These are phyloP conservation scores for Talaromyces verruculosus DNA, from an alignment of 2,329 filamentous ascomycete genomes.

Conservation along the genomic window DNA sequence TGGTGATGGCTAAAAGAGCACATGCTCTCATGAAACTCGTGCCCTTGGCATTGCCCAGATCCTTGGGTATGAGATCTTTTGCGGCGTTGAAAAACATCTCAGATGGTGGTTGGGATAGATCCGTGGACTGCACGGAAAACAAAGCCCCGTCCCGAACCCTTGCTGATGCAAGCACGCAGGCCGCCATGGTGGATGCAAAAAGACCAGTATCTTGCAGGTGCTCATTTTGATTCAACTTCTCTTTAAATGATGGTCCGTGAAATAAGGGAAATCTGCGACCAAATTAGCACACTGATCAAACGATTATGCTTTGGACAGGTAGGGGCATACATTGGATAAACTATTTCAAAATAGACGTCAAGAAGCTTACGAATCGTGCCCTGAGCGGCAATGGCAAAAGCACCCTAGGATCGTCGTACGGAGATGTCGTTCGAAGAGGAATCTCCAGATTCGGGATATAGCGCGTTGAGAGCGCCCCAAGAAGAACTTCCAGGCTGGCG, in stretches of 20 bases:
- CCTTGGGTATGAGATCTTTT: constrained; percentile 4
- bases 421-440: constrained; percentile 28
- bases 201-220: constrained; percentile 46
- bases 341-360: constrained; percentile 53
- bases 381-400: constrained; percentile 43
- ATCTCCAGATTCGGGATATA: background rate
- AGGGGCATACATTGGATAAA: constrained; percentile 50
- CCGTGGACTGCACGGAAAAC: constrained; percentile 18
- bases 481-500: background rate
- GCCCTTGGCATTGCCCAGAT: background rate
- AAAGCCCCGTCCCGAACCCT: constrained; percentile 54
- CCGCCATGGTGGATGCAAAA: constrained; percentile 54
- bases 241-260: constrained; percentile 47
- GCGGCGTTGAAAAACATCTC: constrained; percentile 7
- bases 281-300: background rate
- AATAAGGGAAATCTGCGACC: constrained; percentile 50
- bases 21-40: constrained; percentile 29
- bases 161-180: constrained; percentile 52
- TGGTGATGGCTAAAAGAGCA: constrained; percentile 52
- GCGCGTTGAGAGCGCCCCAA: background rate
- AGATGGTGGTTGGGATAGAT: background rate
- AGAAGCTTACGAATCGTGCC: constrained; percentile 46
- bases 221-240: constrained; percentile 44
- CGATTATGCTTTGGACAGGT: background rate
- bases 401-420: constrained; percentile 37